Percentiles rank a stretch among this genome's conserved stretches.
These are phyloP conservation scores for Tolypocladium capitatum DNA, from an alignment of 2,329 filamentous ascomycete genomes.

Conservation along the genomic window DNA sequence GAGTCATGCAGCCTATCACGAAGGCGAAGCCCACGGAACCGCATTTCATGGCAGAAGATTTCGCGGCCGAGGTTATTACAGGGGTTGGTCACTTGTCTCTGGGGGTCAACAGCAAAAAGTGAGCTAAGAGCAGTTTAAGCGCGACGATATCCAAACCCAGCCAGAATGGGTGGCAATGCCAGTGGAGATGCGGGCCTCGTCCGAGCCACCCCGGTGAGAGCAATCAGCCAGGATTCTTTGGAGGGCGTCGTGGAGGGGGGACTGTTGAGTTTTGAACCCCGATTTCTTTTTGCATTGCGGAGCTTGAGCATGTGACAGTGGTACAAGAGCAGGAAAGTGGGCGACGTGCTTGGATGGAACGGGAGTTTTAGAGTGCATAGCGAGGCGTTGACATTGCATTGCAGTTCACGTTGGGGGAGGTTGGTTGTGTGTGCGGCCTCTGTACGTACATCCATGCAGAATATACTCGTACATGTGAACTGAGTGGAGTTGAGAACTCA, in stretches of 20 bases:
- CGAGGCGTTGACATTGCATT: slow-evolving; percentile 17
- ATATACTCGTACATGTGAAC: not conserved
- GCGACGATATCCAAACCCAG: slow-evolving; percentile 2
- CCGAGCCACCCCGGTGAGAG: not conserved
- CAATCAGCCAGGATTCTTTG: not conserved
- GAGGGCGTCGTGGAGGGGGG: not conserved
- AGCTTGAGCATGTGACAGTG: not conserved
- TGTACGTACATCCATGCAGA: not conserved
- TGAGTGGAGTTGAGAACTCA: not conserved
- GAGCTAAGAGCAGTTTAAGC: slow-evolving; percentile 15
- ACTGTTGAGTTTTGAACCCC: not conserved
- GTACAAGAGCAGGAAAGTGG: not conserved
- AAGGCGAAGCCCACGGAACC: slow-evolving; percentile 3
- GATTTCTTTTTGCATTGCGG: not conserved
- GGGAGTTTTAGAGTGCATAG: slow-evolving; percentile 13
- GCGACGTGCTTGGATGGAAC: not conserved
- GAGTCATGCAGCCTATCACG: slow-evolving; percentile 5
- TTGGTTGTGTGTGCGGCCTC: no score
- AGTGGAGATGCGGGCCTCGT: slow-evolving; percentile 14
- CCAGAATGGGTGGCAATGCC: slow-evolving; percentile 10
- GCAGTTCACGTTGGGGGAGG: slow-evolving; percentile 1
- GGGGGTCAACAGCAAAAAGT: slow-evolving; percentile 22
- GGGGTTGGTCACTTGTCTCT: slow-evolving; percentile 41
- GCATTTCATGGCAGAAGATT: slow-evolving; percentile 26
- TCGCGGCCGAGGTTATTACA: slow-evolving; percentile 44